These are phyloP conservation scores for Cordyceps tenuipes DNA, from an alignment of 2,329 filamentous ascomycete genomes.

Conservation along the genomic window DNA sequence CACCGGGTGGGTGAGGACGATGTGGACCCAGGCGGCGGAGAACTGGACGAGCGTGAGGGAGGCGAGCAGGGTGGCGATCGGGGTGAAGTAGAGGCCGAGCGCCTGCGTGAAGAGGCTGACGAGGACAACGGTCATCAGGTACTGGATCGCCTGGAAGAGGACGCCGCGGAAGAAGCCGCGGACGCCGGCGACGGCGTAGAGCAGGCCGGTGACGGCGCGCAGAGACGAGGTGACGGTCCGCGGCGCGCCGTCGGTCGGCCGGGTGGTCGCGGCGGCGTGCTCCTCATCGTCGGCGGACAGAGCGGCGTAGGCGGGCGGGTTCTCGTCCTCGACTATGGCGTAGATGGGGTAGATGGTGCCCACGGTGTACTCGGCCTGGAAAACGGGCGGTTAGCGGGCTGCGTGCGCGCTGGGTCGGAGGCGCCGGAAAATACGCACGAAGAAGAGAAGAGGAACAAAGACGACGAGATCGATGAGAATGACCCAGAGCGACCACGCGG, in stretches of 20 bases:
- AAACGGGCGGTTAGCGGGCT: not conserved
- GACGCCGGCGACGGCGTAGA: constrained; percentile 56
- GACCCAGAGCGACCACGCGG: constrained; percentile 26
- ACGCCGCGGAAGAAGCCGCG: constrained; percentile 63
- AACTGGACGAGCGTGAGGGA: constrained; percentile 58
- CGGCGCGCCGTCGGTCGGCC: constrained; percentile 24
- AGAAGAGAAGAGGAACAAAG: constrained; percentile 33
- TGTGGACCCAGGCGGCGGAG: constrained; percentile 74
- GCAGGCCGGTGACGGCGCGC: constrained; percentile 41
- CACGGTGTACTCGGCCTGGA: constrained; percentile 43
- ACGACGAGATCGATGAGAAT: constrained; percentile 28
- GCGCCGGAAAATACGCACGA: constrained; percentile 23
- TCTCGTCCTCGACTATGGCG: constrained; percentile 51
- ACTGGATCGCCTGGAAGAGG: constrained; percentile 36
- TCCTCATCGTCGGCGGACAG: constrained; percentile 33
- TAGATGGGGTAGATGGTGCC: constrained; percentile 43
- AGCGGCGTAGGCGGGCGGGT: constrained; percentile 46
- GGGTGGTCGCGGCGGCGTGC: constrained; percentile 21
- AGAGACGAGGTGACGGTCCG: constrained; percentile 42
- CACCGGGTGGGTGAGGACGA: constrained; percentile 66
- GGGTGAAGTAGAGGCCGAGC: constrained; percentile 24
- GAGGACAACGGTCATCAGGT: constrained; percentile 27
- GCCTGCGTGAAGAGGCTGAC: constrained; percentile 34
- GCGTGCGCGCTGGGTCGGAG: not conserved
- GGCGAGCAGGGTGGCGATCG: constrained; percentile 45